phyloP scores from a whole-genome alignment of 2,329 filamentous ascomycete genomes.

The Aspergillus unguis region DNA sequence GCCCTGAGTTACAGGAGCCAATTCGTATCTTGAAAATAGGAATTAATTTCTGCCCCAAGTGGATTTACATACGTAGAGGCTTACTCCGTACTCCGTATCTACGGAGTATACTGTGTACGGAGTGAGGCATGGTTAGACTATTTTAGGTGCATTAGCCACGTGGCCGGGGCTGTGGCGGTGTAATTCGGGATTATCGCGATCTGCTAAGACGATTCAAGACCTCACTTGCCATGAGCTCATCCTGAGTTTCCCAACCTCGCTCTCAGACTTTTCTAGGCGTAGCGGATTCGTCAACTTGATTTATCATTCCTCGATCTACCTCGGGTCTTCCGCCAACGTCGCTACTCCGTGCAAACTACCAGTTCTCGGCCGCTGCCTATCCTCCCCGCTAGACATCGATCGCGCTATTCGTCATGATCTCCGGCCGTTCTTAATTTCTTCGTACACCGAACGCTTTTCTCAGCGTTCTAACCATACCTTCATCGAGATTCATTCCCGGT shows the following conservation, averaged over 20 bases:
- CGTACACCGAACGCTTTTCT: not conserved
- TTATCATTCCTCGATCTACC: not conserved
- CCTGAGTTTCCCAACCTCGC: not conserved
- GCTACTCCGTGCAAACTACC: not conserved
- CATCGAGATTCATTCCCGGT: conserved; percentile 6
- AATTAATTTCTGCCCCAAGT: not conserved
- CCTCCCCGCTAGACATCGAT: not conserved
- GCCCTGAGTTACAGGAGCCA: not conserved
- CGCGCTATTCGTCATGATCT: conserved; percentile 2
- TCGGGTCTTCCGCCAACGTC: not conserved
- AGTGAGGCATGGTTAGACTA: not conserved
- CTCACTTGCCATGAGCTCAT: not conserved
- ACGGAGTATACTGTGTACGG: not conserved
- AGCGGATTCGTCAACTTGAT: too few species aligned
- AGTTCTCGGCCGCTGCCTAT: not conserved
- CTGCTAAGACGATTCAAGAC: not conserved
- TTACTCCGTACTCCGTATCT: not conserved
- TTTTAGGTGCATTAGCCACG: not conserved
- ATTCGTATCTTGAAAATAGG: not conserved
- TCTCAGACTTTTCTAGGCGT: not conserved
- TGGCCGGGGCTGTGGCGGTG: conserved; percentile 5
- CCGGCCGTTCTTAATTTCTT: not conserved
- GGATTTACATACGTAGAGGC: not conserved
- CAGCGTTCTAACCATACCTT: not conserved
- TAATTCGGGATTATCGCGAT: not conserved